Evolutionary conservation across 805 yeast species (phyloP).

Genomic region (Candida qinlingensis): DNA sequence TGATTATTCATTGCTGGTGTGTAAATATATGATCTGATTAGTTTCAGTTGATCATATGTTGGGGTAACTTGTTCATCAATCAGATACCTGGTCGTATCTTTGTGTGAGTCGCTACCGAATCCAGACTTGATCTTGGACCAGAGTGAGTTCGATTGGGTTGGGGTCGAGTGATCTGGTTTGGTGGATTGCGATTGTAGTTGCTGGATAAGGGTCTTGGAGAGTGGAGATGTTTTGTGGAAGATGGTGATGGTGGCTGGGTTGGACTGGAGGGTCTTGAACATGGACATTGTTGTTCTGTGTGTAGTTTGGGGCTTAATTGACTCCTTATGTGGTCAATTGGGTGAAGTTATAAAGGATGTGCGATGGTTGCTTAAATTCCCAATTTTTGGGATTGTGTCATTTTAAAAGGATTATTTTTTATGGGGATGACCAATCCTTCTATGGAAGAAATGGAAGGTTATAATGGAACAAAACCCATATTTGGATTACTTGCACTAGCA

Average conservation of each 20-base stretch:
- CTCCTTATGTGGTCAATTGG: too few relatives aligned
- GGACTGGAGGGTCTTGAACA: slow-evolving; percentile 41
- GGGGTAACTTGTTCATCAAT: slow-evolving; percentile 12
- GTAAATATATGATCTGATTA: slow-evolving; percentile 15
- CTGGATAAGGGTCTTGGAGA: slow-evolving; percentile 6
- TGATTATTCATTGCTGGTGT: slow-evolving; percentile 4
- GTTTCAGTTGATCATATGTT: slow-evolving; percentile 23
- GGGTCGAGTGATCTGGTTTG: background rate
- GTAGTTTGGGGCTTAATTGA: background rate
- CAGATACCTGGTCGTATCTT: background rate
- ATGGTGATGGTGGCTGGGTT: slow-evolving; percentile 43
- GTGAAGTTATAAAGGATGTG: background rate
- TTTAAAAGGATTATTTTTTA: too few relatives aligned
- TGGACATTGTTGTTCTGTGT: slow-evolving; percentile 30
- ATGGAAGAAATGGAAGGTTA: too few relatives aligned
- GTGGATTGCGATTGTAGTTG: slow-evolving; percentile 6
- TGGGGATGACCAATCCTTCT: too few relatives aligned
- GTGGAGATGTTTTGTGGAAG: slow-evolving; percentile 26
- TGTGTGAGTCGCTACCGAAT: slow-evolving; percentile 11
- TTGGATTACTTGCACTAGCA: too few relatives aligned
- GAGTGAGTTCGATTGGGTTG: slow-evolving; percentile 8
- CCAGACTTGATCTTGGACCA: slow-evolving; percentile 19
- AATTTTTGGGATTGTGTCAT: background rate
- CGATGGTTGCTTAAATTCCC: background rate
- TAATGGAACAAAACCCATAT: too few relatives aligned